phyloP scores from a whole-genome alignment of 495 filamentous ascomycete species.

The Aspergillus bertholletiae region DNA sequence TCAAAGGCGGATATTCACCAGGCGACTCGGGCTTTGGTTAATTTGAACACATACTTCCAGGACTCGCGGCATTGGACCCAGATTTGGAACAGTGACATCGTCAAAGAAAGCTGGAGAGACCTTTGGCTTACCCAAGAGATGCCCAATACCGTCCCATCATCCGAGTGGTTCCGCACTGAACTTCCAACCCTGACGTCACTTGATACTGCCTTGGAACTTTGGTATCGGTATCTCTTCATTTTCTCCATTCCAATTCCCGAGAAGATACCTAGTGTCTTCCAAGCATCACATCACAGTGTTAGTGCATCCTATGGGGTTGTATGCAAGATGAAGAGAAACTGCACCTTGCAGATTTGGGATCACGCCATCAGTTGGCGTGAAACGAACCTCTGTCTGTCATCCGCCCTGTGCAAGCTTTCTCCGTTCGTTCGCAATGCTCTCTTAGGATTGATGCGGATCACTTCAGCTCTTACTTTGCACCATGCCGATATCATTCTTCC shows the following conservation, averaged over 20 bases:
- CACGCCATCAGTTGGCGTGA: slow-evolving; percentile 66
- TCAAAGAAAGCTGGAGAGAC: slow-evolving; percentile 58
- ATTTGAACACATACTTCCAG: slow-evolving; percentile 60
- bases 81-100: slow-evolving; percentile 58
- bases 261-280: slow-evolving; percentile 61
- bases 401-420: slow-evolving; percentile 54
- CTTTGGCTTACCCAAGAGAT: slow-evolving; percentile 59
- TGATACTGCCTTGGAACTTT: slow-evolving; percentile 55
- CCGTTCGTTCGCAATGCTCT: slow-evolving; percentile 56
- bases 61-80: slow-evolving; percentile 59
- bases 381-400: slow-evolving; percentile 57
- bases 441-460: slow-evolving; percentile 55
- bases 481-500: slow-evolving; percentile 64
- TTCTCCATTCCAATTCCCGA: slow-evolving; percentile 64
- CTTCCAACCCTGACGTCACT: slow-evolving; percentile 55
- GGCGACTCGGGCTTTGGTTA: slow-evolving; percentile 54
- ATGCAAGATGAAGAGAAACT: slow-evolving; percentile 60
- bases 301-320: slow-evolving; percentile 63
- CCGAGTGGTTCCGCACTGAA: slow-evolving; percentile 55
- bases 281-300: slow-evolving; percentile 63
- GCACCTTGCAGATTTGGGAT: slow-evolving; percentile 65
- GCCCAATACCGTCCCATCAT: slow-evolving; percentile 47
- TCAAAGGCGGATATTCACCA: slow-evolving; percentile 51
- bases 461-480: slow-evolving; percentile 55
- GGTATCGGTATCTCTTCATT: slow-evolving; percentile 66